A percentile compares a stretch with the other conserved stretches of the same genome.
Evolutionary conservation across 2,329 filamentous ascomycete species (phyloP).

Genomic region (Cladobotryum protrusum): DNA sequence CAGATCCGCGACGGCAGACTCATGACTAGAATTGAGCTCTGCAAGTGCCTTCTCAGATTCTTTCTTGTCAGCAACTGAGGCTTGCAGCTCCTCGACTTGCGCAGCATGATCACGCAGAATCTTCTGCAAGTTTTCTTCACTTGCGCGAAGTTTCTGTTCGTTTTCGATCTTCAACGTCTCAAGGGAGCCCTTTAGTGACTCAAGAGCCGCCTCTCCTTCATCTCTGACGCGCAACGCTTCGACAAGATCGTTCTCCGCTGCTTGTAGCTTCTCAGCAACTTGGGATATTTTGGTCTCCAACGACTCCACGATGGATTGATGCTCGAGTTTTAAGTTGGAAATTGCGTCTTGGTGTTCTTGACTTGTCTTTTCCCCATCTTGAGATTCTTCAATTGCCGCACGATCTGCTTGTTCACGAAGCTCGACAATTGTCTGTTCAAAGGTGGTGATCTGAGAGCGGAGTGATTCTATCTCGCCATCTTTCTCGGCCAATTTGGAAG

Average conservation of each 20-base stretch:
- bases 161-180: conserved; percentile 33
- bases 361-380: conserved; percentile 36
- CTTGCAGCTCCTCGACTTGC: conserved; percentile 46
- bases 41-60: conserved; percentile 41
- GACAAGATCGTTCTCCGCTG: conserved; percentile 45
- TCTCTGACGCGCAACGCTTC: conserved; percentile 44
- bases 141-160: conserved; percentile 28
- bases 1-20: conserved; percentile 40
- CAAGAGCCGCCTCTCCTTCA: conserved; percentile 41
- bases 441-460: conserved; percentile 49
- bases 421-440: conserved; percentile 49
- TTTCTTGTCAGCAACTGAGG: conserved; percentile 45
- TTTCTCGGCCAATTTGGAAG: conserved; percentile 51
- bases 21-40: conserved; percentile 46
- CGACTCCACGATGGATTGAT: conserved; percentile 41
- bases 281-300: conserved; percentile 44
- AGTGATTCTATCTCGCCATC: conserved; percentile 52
- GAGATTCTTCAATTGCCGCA: conserved; percentile 27
- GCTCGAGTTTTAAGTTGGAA: conserved; percentile 43
- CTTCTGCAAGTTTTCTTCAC: conserved; percentile 28
- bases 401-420: conserved; percentile 47
- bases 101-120: conserved; percentile 42
- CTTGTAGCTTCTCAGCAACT: conserved; percentile 43
- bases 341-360: conserved; percentile 36
- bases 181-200: conserved; percentile 44